Evolutionary conservation across 78 protist genomes (phyloP).

Genomic region (slime mould (Dictyostelium discoideum)): dicty_2.7 NC_007089.4:5502501-5503000

Average conservation of each 20-base stretch:
- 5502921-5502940: slow-evolving; percentile 99
- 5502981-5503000: slow-evolving; percentile 71
- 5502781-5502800: slow-evolving; percentile 93
- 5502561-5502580: neutral
- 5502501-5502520: slow-evolving; percentile 20
- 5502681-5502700: slow-evolving; percentile 95
- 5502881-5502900: slow-evolving; percentile 97
- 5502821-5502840: neutral
- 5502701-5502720: slow-evolving; percentile 92
- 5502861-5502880: slow-evolving; percentile 95
- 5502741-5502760: slow-evolving; percentile 97
- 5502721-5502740: slow-evolving; percentile 97
- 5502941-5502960: slow-evolving; percentile 99
- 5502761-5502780: slow-evolving; percentile 91
- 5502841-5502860: neutral
- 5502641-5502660: slow-evolving; percentile 87
- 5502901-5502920: slow-evolving; percentile 95
- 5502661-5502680: slow-evolving; percentile 96
- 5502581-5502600: slow-evolving; percentile 38
- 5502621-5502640: slow-evolving; percentile 82
- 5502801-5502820: too few relatives aligned
- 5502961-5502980: slow-evolving; percentile 99
- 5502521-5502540: too few relatives aligned
- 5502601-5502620: slow-evolving; percentile 84
- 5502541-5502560: neutral